Evolutionary conservation across 2,329 filamentous ascomycete species (phyloP).

Genomic region (Sclerotinia minor): DNA sequence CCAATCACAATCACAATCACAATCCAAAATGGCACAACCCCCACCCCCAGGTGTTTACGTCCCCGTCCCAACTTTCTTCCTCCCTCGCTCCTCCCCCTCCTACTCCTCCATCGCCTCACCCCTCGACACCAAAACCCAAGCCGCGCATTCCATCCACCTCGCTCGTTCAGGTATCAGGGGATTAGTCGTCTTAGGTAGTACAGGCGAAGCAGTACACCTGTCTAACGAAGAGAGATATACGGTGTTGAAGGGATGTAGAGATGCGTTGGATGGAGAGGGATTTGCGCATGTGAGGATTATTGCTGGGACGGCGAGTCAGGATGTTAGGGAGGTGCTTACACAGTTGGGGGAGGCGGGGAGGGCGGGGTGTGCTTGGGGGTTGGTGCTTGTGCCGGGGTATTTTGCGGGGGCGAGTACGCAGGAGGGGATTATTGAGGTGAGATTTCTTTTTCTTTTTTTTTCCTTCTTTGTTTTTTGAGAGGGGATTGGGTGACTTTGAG

Average conservation of each 20-base stretch:
- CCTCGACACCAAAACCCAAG: conserved; percentile 53
- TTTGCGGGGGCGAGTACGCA: conserved; percentile 61
- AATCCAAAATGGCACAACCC: conserved; percentile 32
- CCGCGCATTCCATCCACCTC: conserved; percentile 59
- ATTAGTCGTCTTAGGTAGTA: conserved; percentile 62
- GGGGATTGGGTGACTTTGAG: too few species aligned
- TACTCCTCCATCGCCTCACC: conserved; percentile 36
- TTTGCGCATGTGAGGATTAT: conserved; percentile 61
- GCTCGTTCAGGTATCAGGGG: conserved; percentile 60
- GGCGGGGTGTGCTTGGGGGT: conserved; percentile 61
- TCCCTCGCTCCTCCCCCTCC: conserved; percentile 36
- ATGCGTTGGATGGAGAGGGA: conserved; percentile 55
- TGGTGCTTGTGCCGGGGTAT: conserved; percentile 65
- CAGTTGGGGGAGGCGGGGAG: conserved; percentile 52
- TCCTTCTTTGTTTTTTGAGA: conserved; percentile 51
- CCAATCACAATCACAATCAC: too few species aligned
- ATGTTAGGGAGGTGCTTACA: conserved; percentile 56
- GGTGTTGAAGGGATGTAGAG: conserved; percentile 54
- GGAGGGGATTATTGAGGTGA: conserved; percentile 54
- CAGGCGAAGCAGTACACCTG: conserved; percentile 64
- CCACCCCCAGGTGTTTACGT: conserved; percentile 45
- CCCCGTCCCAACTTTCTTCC: conserved; percentile 64
- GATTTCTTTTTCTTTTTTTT: conserved; percentile 42
- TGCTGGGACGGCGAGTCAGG: conserved; percentile 58
- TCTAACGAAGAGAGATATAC: conserved; percentile 56